These are phyloP conservation scores for Saturnispora sekii DNA, from an alignment of 805 yeast genomes.

Conservation along the genomic window DNA sequence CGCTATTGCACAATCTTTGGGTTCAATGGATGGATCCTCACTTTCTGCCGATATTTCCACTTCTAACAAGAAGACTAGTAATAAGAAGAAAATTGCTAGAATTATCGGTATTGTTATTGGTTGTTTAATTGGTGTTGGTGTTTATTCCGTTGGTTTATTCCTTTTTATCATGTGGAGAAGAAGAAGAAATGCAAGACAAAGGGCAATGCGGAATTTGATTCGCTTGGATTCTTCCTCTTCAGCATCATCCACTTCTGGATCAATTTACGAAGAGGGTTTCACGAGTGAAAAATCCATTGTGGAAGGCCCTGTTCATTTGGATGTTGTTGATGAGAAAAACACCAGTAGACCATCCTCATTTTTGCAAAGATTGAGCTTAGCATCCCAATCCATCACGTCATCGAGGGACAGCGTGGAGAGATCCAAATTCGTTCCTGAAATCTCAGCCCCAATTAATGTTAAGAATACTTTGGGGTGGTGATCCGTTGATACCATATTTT, in stretches of 20 bases:
- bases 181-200: constrained; percentile 6
- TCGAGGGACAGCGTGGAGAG: too few relatives aligned
- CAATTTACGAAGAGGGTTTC: neutral
- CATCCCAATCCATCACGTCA: neutral
- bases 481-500: constrained; percentile 1
- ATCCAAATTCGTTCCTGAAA: constrained; percentile 31
- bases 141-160: constrained; percentile 29
- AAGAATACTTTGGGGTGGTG: constrained; percentile 68
- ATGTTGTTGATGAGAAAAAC: constrained; percentile 2
- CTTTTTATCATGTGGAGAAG: constrained; percentile 7
- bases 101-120: constrained; percentile 65
- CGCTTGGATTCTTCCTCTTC: constrained; percentile 5
- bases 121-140: constrained; percentile 64
- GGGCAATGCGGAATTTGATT: constrained; percentile 4
- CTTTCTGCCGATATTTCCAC: constrained; percentile 11
- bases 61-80: constrained; percentile 2
- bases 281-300: neutral
- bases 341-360: constrained; percentile 7
- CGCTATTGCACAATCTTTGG: constrained; percentile 12
- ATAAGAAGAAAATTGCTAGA: constrained; percentile 32
- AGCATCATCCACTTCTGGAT: neutral
- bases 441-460: constrained; percentile 61
- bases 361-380: constrained; percentile 10
- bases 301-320: constrained; percentile 10
- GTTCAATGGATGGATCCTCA: constrained; percentile 22